Conservation (phyloP, 2,329 filamentous ascomycete genomes). For the Hypoxylon sp. region DNA sequence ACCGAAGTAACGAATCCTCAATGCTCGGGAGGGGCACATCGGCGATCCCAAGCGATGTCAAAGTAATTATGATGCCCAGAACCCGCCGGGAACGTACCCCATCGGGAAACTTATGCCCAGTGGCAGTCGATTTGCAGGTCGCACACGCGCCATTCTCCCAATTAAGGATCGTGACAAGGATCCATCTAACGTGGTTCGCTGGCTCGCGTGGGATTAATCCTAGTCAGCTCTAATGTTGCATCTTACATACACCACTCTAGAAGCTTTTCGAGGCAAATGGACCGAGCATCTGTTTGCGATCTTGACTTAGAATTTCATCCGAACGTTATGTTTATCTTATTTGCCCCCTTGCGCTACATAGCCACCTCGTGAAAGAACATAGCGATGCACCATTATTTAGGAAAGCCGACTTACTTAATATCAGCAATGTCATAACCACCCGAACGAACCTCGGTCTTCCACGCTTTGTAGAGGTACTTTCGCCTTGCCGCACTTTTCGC, state of each 20-base stretch:
- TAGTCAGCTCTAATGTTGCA: constrained; percentile 41
- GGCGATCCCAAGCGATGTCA: constrained; percentile 8
- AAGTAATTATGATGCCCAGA: constrained; percentile 19
- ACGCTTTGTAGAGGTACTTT: constrained; percentile 12
- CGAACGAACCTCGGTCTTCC: constrained; percentile 12
- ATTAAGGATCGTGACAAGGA: constrained; percentile 42
- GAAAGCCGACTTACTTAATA: neutral
- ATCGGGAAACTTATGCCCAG: constrained; percentile 22
- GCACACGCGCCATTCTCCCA: constrained; percentile 32
- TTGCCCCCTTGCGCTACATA: constrained; percentile 3
- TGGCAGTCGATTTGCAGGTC: constrained; percentile 33
- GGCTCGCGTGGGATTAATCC: constrained; percentile 43
- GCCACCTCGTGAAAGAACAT: neutral
- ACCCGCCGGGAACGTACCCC: constrained; percentile 16
- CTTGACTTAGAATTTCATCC: constrained; percentile 6
- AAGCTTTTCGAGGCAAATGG: constrained; percentile 11
- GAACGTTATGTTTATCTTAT: neutral
- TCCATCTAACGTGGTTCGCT: constrained; percentile 31
- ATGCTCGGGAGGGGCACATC: neutral
- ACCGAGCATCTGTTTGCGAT: constrained; percentile 20
- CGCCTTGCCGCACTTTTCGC: neutral
- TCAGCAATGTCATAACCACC: constrained; percentile 31
- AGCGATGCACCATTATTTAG: constrained; percentile 8
- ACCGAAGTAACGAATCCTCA: neutral
- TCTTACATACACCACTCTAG: constrained; percentile 34